Evolutionary conservation across 306 rosid species (phyloP).

Genomic region (Prunus campanulata): DNA sequence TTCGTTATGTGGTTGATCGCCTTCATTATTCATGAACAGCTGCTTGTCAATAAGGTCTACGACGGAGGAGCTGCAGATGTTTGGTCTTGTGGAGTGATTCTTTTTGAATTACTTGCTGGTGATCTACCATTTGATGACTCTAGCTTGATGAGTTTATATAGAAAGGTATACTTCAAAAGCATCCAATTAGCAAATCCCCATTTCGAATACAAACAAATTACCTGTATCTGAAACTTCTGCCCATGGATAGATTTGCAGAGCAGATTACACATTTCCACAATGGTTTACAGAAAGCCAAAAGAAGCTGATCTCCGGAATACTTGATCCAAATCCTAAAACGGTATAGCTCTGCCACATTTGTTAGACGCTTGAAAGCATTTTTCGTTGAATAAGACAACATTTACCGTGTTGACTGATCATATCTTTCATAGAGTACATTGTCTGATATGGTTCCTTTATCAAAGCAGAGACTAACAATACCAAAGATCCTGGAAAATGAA

Average conservation of each 20-base stretch:
- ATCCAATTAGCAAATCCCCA: neutral
- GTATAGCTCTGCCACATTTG: constrained; percentile 32
- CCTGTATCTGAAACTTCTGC: constrained; percentile 24
- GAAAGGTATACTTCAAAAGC: constrained; percentile 44
- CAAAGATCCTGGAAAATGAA: constrained; percentile 53
- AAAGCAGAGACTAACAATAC: constrained; percentile 54
- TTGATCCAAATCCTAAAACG: constrained; percentile 50
- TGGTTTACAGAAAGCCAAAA: constrained; percentile 68
- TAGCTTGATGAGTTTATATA: constrained; percentile 53
- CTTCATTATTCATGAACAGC: constrained; percentile 32
- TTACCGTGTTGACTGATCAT: neutral
- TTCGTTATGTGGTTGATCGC: neutral
- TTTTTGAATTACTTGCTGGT: constrained; percentile 72
- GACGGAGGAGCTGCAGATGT: constrained; percentile 84
- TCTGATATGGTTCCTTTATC: neutral
- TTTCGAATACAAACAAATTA: constrained; percentile 15
- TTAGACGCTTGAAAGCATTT: neutral
- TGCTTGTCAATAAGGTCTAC: constrained; percentile 51
- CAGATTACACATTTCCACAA: constrained; percentile 52
- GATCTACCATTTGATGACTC: constrained; percentile 69
- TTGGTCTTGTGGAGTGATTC: constrained; percentile 91
- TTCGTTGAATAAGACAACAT: neutral
- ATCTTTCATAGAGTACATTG: neutral
- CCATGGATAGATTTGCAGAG: constrained; percentile 53
- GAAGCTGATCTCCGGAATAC: constrained; percentile 56